Evolutionary conservation across 495 filamentous ascomycete genomes (phyloP), one percentile per base, ranked within the genome.

Genomic region (Penicillium alfredii): DNA sequence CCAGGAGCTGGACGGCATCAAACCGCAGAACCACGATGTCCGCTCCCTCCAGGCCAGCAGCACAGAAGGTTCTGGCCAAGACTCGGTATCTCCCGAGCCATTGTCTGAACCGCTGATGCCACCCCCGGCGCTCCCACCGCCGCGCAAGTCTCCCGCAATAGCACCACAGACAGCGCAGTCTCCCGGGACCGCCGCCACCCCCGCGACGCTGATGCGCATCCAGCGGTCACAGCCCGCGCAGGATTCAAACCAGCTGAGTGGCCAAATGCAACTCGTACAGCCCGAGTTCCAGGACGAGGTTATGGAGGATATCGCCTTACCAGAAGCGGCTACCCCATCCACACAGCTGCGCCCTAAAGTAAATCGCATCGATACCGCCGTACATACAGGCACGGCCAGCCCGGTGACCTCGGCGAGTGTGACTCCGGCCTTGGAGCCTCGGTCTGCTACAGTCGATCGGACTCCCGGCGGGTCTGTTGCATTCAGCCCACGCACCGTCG

Each of bases 171-270:
- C 55, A 16, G 24, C 55, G 12, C 53, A 59, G 29, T 45, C 55
- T 0, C 55, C 51, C 15, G 52, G 58, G 20, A 60, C 55, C 24
- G 72, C 87, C 10, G 86, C 83, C 12, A 92, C 87, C 2, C 87
- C 87, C 0, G 85, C 86, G 10, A 88, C 86, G n/a, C 58, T 94
- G 41, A 90, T 94, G 80, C 82, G 77, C 33, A 72, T 81, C 15
- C 72, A 76, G 29, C 61, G 64, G 32, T 58, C 58, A 13, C 63
- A 60, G 20, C 64, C 61, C 35, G 30, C 39, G 3, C 54, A 47
- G 21, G 51, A 43, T 18, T 36, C 51, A 0, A 45, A 43, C 26
- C 56, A 58, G 18, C 56, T 56, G 23, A 58, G 49, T 12, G 55
- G 47, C 14, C 63, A 51, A 45, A 51, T 48, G 3, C 56, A 53